phyloP scores from a whole-genome alignment of 2,329 filamentous ascomycete genomes.

The Fusarium sp. region DNA sequence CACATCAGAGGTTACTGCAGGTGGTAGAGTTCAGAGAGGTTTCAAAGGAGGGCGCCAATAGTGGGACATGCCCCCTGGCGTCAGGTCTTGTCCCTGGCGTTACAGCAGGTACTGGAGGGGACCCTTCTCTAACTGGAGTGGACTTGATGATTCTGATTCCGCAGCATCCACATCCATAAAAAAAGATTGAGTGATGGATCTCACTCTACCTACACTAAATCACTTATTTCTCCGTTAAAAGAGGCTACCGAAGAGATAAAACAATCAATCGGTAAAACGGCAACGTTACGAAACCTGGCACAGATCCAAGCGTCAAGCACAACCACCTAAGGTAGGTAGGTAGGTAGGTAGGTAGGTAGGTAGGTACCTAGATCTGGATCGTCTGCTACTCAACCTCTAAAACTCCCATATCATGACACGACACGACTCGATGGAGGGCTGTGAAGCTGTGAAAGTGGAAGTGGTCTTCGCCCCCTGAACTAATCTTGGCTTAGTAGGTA shows the following conservation, averaged over 20 bases:
- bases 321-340: neutral
- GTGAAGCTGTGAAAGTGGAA: constrained; percentile 10
- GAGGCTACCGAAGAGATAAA: constrained; percentile 18
- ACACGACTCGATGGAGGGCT: constrained; percentile 6
- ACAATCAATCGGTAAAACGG: constrained; percentile 19
- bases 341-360: too few relatives aligned
- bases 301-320: constrained; percentile 14
- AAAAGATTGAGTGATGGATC: neutral
- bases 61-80: constrained; percentile 34
- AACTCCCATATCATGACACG: constrained; percentile 4
- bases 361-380: neutral
- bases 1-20: neutral
- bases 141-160: too few relatives aligned
- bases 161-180: neutral
- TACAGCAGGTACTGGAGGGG: constrained; percentile 19
- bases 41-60: constrained; percentile 41
- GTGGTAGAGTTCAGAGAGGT: constrained; percentile 31
- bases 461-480: constrained; percentile 35
- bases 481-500: constrained; percentile 16
- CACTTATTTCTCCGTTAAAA: neutral
- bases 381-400: neutral
- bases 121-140: neutral
- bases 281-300: constrained; percentile 24
- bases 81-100: constrained; percentile 33
- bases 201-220: too few relatives aligned